Evolutionary conservation across 73 alveolate genomes (phyloP), one percentile per base, ranked within the genome.

Genomic region (Stentor roeselii): DNA sequence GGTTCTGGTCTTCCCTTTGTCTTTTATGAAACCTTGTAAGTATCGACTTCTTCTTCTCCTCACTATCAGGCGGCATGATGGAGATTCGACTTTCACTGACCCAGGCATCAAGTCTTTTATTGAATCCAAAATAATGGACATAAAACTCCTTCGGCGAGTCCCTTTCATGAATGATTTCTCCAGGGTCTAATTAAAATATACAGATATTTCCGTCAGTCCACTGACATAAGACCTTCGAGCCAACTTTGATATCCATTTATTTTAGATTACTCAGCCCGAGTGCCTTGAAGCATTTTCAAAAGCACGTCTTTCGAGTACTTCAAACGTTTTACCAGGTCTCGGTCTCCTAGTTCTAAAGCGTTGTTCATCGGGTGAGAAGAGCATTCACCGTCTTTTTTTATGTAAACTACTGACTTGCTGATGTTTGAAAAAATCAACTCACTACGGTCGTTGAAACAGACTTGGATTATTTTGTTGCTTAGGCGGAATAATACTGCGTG

Each of bases 91-190:
- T 86, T 42, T 60, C 83, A 60, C 50, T 80, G 84, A 93, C 95
- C 98, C 98, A 96, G 84, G 89, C 94, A 88, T 96, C 99, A 91
- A 95, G 87, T 84, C 99, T 87, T 88, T 96, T 93, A 88, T 96
- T 96, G 39, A 77, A 87, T 59, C 88, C 93, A 59, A 90, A 89
- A 88, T 91, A 96, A 87, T 95, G 98, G 58, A 96, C 95, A 75
- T 96, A 96, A 83, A 92, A 96, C 35, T 90, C 88, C 42, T 87
- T 61, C 36, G 86, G 60, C 36, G 83, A 39, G 3, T 40, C 58
- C 2, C 84, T 78, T n/a, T 37, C 60, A 37, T 76, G 75, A 67
- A 76, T n/a, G 21, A 76, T 41, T 76, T 76, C 60, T 27, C 60
- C 84, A 1, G 86, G 75, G 11, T 40, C 75, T 40, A 40, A 41